Conservation (phyloP, 441 rosid species). For the Arabidopsis lyrata region DNA sequence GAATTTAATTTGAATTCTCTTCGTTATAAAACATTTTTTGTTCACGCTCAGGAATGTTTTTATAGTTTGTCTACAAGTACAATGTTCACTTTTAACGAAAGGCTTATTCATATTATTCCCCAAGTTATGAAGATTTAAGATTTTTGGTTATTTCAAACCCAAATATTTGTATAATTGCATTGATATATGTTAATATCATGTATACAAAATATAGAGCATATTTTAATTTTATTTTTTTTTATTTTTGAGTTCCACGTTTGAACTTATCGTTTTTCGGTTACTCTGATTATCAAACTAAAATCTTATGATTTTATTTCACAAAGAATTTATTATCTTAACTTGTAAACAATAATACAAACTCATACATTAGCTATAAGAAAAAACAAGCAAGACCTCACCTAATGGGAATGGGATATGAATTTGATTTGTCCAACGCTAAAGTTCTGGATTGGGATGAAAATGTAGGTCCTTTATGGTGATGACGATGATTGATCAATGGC, state of each 20-base stretch:
- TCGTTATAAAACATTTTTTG: not conserved
- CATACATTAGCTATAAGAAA: not conserved
- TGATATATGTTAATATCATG: not conserved
- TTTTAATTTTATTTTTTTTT: too few species aligned
- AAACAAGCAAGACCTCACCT: conserved; percentile 10
- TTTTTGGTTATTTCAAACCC: not conserved
- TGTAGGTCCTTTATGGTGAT: conserved; percentile 27
- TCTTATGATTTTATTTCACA: not conserved
- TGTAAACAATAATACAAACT: conserved; percentile 15
- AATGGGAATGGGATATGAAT: conserved; percentile 20
- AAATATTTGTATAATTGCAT: not conserved
- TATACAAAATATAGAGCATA: too few species aligned
- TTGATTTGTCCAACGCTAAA: conserved; percentile 30
- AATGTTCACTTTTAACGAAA: not conserved
- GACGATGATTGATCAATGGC: conserved; percentile 39
- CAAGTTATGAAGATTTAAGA: not conserved
- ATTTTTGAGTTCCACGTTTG: conserved; percentile 2
- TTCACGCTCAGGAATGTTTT: not conserved
- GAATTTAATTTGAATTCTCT: conserved; percentile 26
- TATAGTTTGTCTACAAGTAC: not conserved
- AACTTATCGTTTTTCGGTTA: not conserved
- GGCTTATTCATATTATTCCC: not conserved
- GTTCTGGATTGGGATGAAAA: conserved; percentile 42
- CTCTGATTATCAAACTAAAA: not conserved
- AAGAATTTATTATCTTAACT: not conserved